Percentiles rank a stretch among this genome's conserved stretches.
Conservation (phyloP, 176 grass and related monocot species). For the Echinochloa phyllopogon region DNA sequence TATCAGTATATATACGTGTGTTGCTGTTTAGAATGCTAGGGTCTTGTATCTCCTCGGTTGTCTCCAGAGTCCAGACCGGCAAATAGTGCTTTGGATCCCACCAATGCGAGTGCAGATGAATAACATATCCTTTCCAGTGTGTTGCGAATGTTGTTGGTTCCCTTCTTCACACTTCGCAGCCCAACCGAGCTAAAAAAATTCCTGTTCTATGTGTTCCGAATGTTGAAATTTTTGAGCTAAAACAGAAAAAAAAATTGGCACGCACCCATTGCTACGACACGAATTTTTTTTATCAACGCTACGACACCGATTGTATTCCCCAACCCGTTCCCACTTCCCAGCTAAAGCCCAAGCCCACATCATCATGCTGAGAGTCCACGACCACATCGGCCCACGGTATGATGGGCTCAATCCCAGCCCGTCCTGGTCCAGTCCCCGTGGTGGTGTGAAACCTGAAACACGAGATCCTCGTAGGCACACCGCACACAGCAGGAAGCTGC, state of each 20-base stretch:
- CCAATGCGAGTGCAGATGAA: conserved; percentile 23
- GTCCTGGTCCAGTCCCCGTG: neutral
- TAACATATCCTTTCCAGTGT: neutral
- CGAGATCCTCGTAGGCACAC: neutral
- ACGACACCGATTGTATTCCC: too few species aligned
- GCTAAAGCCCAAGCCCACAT: too few species aligned
- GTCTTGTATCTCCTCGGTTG: neutral
- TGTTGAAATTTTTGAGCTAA: too few species aligned
- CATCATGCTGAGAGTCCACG: neutral
- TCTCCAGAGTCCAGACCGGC: neutral
- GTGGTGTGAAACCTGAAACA: neutral
- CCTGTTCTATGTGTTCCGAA: too few species aligned
- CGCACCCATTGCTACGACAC: too few species aligned
- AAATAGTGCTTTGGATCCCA: neutral
- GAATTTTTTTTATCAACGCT: too few species aligned
- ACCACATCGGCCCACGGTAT: neutral
- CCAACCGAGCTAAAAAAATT: neutral
- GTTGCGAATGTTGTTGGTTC: neutral
- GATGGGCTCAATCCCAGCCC: neutral
- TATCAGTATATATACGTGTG: conserved; percentile 17
- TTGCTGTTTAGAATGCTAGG: conserved; percentile 21
- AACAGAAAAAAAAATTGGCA: too few species aligned
- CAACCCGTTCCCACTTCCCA: too few species aligned
- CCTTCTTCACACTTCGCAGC: neutral
- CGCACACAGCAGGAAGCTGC: neutral